A percentile compares a stretch with the other conserved stretches of the same genome.
Conservation (phyloP, 768 basidiomycete genomes). For the Mycena leptocephala region DNA sequence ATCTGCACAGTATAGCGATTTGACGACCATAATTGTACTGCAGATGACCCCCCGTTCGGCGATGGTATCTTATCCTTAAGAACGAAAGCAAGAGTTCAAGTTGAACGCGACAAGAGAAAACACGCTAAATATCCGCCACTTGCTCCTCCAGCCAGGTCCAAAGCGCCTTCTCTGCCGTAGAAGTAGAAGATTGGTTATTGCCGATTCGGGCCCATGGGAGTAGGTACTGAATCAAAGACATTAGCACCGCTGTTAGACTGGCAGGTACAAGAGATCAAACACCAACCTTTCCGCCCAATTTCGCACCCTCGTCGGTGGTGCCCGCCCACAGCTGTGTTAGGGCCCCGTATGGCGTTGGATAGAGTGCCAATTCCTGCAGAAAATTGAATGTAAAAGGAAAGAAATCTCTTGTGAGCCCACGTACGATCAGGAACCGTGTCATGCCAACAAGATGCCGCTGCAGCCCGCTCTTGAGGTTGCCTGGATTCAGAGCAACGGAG, state of each 20-base stretch:
- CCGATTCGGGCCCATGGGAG: slow-evolving; percentile 61
- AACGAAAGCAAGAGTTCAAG: too few relatives aligned
- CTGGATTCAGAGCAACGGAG: slow-evolving; percentile 62
- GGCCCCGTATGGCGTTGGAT: slow-evolving; percentile 57
- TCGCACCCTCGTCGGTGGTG: slow-evolving; percentile 57
- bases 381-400: not conserved
- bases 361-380: slow-evolving; percentile 32
- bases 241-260: not conserved
- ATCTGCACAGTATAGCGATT: too few relatives aligned
- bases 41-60: too few relatives aligned
- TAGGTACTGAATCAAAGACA: slow-evolving; percentile 49
- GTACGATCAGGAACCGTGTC: not conserved
- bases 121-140: slow-evolving; percentile 37
- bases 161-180: slow-evolving; percentile 50
- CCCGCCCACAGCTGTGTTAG: slow-evolving; percentile 69
- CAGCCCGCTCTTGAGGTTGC: slow-evolving; percentile 37
- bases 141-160: slow-evolving; percentile 65
- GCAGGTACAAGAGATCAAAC: not conserved
- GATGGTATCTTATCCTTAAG: too few relatives aligned
- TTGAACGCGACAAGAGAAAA: too few relatives aligned
- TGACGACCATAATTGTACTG: too few relatives aligned
- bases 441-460: slow-evolving; percentile 12
- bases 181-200: slow-evolving; percentile 32
- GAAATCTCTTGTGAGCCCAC: not conserved
- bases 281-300: slow-evolving; percentile 62